Evolutionary conservation across 371 early-diverging fungal genomes (phyloP), one percentile per base, ranked within the genome.

Genomic region (Vairimorpha necatrix): DNA sequence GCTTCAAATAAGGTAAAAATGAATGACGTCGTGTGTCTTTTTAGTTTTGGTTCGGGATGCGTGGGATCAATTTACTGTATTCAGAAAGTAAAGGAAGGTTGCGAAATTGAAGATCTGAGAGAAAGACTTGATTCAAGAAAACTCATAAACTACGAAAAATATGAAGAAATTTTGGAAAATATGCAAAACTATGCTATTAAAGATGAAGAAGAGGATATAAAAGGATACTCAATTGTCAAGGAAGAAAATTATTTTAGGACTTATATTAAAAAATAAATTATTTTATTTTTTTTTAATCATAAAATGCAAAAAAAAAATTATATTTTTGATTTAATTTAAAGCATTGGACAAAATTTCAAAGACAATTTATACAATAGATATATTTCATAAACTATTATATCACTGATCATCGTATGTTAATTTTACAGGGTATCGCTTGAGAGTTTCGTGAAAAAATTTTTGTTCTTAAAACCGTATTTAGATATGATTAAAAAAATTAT

Each of bases 31-130:
- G 85, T 94, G 56, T 87, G 88, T 47, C 32, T 94, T 75, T 95
- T 92, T 87, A 94, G 95, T 16, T 95, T 94, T 84, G 97, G 97
- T 47, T 93, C 93, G 3, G 97, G 97, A 38, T 90, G 92, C 42
- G 91, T 94, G 56, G 89, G 93, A 39, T 90, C 94, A 74, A 89
- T 95, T 88, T 91, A 71, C 60, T 46, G 46, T 38, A 33, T 79
- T 36, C 60, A 74, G 70, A 78, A 74, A 50, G 28, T 75, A 1
- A 34, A 54, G 32, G 62, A 75, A 26, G 75, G 75, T 22, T 74
- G 68, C 39, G 65, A 67, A 32, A 32, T 74, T 16, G 46, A 39
- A 2, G 67, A 62, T 47, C 50, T 72, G 13, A 20, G 33, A 32
- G 32, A 72, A 63, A 61, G 72, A 28, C 32, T 73, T 18, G 33